These are phyloP conservation scores for Colletotrichum cuscutae DNA, from an alignment of 2,329 filamentous ascomycete species.

Conservation along the genomic window DNA sequence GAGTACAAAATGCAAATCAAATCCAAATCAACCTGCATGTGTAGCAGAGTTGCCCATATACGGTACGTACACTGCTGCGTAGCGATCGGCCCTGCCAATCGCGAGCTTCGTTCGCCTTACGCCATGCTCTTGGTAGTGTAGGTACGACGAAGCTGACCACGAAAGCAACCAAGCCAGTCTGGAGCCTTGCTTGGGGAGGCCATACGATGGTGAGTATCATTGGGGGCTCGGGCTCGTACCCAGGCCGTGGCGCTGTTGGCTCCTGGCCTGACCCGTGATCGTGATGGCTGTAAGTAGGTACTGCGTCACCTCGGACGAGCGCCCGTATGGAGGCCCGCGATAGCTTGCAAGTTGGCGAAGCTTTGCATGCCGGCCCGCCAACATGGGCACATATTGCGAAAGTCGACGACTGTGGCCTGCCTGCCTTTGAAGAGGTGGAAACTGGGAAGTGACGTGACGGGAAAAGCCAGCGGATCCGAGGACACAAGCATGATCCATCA, in stretches of 20 bases:
- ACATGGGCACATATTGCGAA: not conserved
- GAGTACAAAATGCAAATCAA: not conserved
- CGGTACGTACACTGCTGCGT: not conserved
- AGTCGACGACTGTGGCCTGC: not conserved
- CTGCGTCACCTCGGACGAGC: not conserved
- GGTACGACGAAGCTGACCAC: not conserved
- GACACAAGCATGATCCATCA: slow-evolving; percentile 15
- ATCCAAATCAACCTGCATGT: not conserved
- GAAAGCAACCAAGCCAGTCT: not conserved
- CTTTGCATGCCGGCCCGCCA: not conserved
- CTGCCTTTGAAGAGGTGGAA: not conserved
- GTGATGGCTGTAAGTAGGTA: not conserved
- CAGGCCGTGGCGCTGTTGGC: not conserved
- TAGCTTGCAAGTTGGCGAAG: not conserved
- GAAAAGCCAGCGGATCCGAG: not conserved
- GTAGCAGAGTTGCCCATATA: not conserved
- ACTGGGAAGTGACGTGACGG: not conserved
- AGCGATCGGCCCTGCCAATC: not conserved
- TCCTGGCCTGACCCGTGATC: not conserved
- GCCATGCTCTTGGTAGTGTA: not conserved
- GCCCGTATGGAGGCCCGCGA: not conserved
- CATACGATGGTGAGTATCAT: not conserved
- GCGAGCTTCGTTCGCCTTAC: not conserved
- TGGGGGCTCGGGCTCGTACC: not conserved
- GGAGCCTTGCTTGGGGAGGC: not conserved